Evolutionary conservation across 2,329 filamentous ascomycete genomes (phyloP).

Genomic region (Colletotrichum karsti): DNA sequence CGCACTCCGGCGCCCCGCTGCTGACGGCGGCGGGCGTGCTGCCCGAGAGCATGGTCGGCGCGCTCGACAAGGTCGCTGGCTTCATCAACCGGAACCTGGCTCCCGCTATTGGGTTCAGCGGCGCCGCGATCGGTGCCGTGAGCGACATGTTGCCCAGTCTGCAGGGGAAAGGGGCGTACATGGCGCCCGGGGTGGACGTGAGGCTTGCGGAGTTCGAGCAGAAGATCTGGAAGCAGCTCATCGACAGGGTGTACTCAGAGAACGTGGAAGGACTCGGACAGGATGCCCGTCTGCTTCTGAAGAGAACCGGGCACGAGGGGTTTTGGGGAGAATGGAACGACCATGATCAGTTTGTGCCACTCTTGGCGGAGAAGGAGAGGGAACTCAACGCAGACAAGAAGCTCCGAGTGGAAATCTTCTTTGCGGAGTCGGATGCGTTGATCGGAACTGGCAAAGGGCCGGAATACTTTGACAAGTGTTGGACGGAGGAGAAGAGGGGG

Average conservation of each 20-base stretch:
- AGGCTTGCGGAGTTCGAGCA: constrained; percentile 33
- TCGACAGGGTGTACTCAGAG: constrained; percentile 34
- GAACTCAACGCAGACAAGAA: neutral
- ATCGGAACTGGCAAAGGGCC: constrained; percentile 36
- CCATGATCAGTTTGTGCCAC: constrained; percentile 38
- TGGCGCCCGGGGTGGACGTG: neutral
- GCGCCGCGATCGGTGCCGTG: constrained; percentile 5
- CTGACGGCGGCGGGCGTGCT: constrained; percentile 33
- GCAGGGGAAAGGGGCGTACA: neutral
- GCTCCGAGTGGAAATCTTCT: constrained; percentile 37
- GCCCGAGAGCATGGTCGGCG: constrained; percentile 31
- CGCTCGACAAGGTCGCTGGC: constrained; percentile 31
- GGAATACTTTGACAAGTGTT: constrained; percentile 39
- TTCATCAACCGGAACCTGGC: constrained; percentile 32
- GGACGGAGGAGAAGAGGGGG: constrained; percentile 21
- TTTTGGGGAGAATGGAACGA: constrained; percentile 42
- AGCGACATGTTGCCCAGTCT: neutral
- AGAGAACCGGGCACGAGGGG: constrained; percentile 26
- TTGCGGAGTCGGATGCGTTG: constrained; percentile 38
- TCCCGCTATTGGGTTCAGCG: constrained; percentile 27
- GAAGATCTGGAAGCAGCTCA: constrained; percentile 24
- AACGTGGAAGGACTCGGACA: constrained; percentile 35
- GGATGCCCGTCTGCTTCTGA: constrained; percentile 39
- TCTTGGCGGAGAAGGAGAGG: constrained; percentile 29
- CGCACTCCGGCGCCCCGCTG: constrained; percentile 32